A percentile compares a stretch with the other conserved stretches of the same genome.
Conservation (phyloP, 257 asterid species). For the Solanum habrochaites region DNA sequence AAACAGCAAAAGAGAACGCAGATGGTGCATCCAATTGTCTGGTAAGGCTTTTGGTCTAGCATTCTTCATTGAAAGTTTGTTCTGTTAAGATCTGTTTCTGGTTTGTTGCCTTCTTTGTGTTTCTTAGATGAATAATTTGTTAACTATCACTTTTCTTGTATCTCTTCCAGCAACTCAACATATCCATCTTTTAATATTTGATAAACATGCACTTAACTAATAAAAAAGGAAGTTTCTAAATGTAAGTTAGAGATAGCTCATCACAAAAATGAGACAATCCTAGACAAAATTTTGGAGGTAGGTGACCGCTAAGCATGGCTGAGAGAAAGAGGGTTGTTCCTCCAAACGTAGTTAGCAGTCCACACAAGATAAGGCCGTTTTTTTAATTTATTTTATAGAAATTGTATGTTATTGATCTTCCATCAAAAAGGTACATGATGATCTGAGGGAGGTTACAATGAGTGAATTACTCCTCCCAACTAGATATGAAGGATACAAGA, state of each 20-base stretch:
- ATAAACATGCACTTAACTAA: not conserved
- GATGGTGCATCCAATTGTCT: constrained; percentile 2
- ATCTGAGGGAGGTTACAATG: too few relatives aligned
- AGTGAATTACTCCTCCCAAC: too few relatives aligned
- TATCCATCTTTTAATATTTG: not conserved
- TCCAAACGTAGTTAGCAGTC: not conserved
- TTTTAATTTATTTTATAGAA: too few relatives aligned
- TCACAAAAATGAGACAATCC: not conserved
- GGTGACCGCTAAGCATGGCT: not conserved
- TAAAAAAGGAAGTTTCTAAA: not conserved
- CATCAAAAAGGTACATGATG: too few relatives aligned
- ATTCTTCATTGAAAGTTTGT: not conserved
- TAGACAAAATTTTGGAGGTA: not conserved
- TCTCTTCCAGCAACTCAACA: not conserved
- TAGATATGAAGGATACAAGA: too few relatives aligned
- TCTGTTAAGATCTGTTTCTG: not conserved
- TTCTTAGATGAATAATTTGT: not conserved
- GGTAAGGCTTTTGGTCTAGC: not conserved
- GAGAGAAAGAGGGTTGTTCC: not conserved
- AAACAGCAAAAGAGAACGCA: constrained; percentile 2
- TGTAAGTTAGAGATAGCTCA: not conserved
- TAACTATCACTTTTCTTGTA: not conserved
- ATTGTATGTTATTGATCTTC: too few relatives aligned
- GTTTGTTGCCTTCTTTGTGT: not conserved
- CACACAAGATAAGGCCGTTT: not conserved